Percentiles rank a stretch among this genome's conserved stretches.
phyloP scores from a whole-genome alignment of 1,284 basidiomycete genomes.

The Puccinia triticina region DNA sequence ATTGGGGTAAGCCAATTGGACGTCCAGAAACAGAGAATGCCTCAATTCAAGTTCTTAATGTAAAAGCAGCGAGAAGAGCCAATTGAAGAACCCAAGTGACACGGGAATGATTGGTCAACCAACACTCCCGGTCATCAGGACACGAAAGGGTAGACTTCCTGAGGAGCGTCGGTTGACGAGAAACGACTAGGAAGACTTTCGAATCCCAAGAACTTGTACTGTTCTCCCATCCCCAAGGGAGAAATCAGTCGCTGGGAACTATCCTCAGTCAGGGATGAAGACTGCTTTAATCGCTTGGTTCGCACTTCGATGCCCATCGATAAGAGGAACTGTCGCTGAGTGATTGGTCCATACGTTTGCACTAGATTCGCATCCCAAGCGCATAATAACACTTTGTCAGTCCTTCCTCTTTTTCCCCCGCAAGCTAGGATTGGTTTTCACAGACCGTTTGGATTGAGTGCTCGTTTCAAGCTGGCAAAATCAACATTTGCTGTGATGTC shows the following conservation, averaged over 20 bases:
- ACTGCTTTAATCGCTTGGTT: conserved; percentile 64
- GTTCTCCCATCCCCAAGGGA: conserved; percentile 41
- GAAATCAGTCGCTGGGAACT: conserved; percentile 38
- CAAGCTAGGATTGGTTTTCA: background rate
- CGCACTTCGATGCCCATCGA: conserved; percentile 71
- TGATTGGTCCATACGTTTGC: conserved; percentile 68
- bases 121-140: background rate
- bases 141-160: conserved; percentile 2
- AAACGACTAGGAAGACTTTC: background rate
- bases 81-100: too few species aligned
- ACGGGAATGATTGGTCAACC: background rate
- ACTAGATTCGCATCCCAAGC: conserved; percentile 56
- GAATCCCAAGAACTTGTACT: conserved; percentile 50
- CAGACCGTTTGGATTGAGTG: conserved; percentile 63
- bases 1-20: too few species aligned
- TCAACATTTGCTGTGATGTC: conserved; percentile 96
- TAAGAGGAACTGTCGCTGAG: conserved; percentile 73
- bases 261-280: background rate
- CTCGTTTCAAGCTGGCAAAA: conserved; percentile 82
- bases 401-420: background rate
- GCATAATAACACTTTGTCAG: background rate
- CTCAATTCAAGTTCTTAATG: too few species aligned
- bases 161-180: background rate
- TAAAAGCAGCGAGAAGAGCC: too few species aligned
- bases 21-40: too few species aligned